These are phyloP conservation scores for Gossypium anomalum DNA, from an alignment of 345 rosid genomes.

Conservation along the genomic window DNA sequence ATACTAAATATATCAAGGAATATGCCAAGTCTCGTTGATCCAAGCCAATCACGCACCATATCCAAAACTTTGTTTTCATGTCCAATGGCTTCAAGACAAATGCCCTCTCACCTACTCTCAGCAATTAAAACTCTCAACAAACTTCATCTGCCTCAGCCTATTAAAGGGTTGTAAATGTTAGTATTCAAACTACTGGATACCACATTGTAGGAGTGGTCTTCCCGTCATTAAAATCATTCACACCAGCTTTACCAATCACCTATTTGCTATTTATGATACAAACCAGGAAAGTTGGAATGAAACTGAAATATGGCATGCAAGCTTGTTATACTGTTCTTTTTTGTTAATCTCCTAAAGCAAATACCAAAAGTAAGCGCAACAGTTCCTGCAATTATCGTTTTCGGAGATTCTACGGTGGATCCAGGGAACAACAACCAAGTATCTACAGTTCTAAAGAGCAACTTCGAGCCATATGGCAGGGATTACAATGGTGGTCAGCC, in stretches of 20 bases:
- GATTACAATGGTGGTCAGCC: conserved; percentile 57
- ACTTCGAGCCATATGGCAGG: conserved; percentile 74
- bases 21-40: neutral
- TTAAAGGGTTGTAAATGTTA: neutral
- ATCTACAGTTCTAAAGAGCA: conserved; percentile 59
- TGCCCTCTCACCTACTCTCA: neutral
- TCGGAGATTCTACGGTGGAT: conserved; percentile 82
- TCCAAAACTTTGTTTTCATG: neutral
- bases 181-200: neutral
- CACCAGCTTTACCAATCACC: conserved; percentile 33
- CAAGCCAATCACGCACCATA: neutral
- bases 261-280: conserved; percentile 4
- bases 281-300: neutral
- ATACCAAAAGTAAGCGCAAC: conserved; percentile 29
- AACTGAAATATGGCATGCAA: conserved; percentile 31
- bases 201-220: neutral
- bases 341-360: conserved; percentile 31
- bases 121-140: conserved; percentile 31
- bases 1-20: neutral
- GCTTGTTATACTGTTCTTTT: conserved; percentile 19
- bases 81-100: neutral
- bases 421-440: conserved; percentile 77
- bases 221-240: conserved; percentile 20
- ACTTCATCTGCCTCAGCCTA: conserved; percentile 6
- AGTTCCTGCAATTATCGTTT: conserved; percentile 62